Base-by-base conservation (phyloP, 2,329 filamentous ascomycete genomes). In the Arthrobotrys megalospora region DNA sequence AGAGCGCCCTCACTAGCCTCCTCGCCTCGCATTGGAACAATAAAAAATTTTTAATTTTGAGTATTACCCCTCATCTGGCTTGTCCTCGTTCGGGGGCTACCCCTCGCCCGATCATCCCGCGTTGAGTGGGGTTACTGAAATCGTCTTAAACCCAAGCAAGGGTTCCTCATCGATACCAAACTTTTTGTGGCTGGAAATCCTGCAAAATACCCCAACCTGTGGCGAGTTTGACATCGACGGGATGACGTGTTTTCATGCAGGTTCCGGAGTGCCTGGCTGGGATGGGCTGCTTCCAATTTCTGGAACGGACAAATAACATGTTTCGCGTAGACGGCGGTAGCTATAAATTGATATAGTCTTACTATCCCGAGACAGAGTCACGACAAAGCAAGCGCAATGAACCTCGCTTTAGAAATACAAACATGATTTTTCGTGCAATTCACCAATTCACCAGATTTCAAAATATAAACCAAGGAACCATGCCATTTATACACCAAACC, bases 61-160 rank as follows among this genome's bases (percentile, higher is more conserved):
- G 16, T 14, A n/a, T 72, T 78, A 78, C 75, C 75, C 75, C 75
- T 78, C 75, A 78, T 78, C 62, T 78, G 73, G 73, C 60, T 71
- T 41, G 64, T 21, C 36, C 69, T 65, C 58, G 38, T 55, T 47
- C 50, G 66, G 65, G 66, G 73, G 67, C 66, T 78, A 78, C 75
- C 75, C 75, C 75, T 78, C 75, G 62, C 63, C 75, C 75, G 75
- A 72, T 72, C 75, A 78, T 78, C 75, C 75, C 67, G 62, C 73
- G 55, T 70, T 67, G 63, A 55, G 60, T 60, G 67, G 45, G 68
- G 50, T 48, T 76, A 65, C 58, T 70, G 65, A 41, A 69, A 68
- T 76, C 71, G 71, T 68, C 52, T 64, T 47, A 55, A 67, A 14
- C 63, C 70, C 70, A 53, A 62, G 63, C 50, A 67, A 68, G 60